Evolutionary conservation across 2,329 filamentous ascomycete species (phyloP).

Genomic region (Diaporthe ilicicola): DNA sequence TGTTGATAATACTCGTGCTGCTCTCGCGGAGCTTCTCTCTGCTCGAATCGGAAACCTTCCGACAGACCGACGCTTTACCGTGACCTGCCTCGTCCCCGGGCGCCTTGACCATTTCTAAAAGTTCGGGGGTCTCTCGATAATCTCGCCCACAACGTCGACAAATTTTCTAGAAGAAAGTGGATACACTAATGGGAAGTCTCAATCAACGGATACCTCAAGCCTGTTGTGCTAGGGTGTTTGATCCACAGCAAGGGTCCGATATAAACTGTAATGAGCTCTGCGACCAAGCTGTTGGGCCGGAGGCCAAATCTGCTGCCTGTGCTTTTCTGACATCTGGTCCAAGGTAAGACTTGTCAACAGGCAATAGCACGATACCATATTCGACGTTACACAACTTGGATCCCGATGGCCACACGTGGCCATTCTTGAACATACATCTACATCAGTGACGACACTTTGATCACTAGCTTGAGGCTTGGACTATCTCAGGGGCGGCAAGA

Average conservation of each 20-base stretch:
- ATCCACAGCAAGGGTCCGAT: constrained; percentile 7
- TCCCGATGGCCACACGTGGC: neutral
- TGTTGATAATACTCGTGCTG: neutral
- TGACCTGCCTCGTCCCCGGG: neutral
- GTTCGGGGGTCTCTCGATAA: neutral
- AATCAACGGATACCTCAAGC: constrained; percentile 20
- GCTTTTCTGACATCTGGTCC: neutral
- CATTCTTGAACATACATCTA: neutral
- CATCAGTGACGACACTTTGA: neutral
- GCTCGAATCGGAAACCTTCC: constrained; percentile 6
- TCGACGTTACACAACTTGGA: neutral
- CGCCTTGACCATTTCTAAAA: neutral
- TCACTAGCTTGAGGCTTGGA: neutral
- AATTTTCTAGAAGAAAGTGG: constrained; percentile 20
- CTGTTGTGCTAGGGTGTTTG: constrained; percentile 8
- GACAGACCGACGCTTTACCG: constrained; percentile 2
- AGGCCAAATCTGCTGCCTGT: constrained; percentile 1
- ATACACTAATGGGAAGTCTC: neutral
- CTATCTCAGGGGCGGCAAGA: neutral
- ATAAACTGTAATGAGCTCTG: neutral
- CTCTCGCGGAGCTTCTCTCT: neutral
- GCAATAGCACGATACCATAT: neutral
- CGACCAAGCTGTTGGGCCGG: constrained; percentile 15
- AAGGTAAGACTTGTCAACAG: neutral
- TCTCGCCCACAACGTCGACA: constrained; percentile 21